These are phyloP conservation scores for Tuber melanosporum DNA, from an alignment of 495 filamentous ascomycete genomes.

Conservation along the genomic window DNA sequence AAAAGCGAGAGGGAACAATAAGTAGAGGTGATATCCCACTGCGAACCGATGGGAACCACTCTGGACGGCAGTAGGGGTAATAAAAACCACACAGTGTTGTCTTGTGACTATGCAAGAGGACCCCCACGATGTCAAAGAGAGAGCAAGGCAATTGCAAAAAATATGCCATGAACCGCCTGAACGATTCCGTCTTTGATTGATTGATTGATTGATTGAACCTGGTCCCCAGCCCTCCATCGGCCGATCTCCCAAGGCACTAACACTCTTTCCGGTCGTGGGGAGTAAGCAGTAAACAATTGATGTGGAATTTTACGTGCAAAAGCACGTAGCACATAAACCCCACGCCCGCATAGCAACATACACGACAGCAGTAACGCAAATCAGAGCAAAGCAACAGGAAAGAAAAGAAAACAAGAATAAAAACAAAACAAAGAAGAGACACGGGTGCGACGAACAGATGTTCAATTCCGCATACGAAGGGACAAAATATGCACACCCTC, in stretches of 20 bases:
- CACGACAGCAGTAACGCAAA: not conserved
- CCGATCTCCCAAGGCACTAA: not conserved
- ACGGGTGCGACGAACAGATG: not conserved
- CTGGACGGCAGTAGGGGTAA: not conserved
- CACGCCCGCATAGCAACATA: not conserved
- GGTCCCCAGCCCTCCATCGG: not conserved
- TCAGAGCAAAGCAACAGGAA: not conserved
- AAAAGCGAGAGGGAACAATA: not conserved
- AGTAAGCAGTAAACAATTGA: not conserved
- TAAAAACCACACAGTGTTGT: not conserved
- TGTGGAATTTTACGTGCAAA: not conserved
- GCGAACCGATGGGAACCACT: not conserved
- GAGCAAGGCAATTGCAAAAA: not conserved
- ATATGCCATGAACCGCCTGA: not conserved
- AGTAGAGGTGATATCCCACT: not conserved
- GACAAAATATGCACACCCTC: not conserved
- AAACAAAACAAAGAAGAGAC: conserved; percentile 10
- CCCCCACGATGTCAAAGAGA: not conserved
- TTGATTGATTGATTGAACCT: not conserved
- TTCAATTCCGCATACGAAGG: not conserved
- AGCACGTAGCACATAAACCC: not conserved
- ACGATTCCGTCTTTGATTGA: not conserved
- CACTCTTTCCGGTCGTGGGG: not conserved
- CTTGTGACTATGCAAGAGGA: conserved; percentile 1
- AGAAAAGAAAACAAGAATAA: not conserved